phyloP scores from a whole-genome alignment of 2,329 filamentous ascomycete species.

The Cryphonectria parasitica region DNA sequence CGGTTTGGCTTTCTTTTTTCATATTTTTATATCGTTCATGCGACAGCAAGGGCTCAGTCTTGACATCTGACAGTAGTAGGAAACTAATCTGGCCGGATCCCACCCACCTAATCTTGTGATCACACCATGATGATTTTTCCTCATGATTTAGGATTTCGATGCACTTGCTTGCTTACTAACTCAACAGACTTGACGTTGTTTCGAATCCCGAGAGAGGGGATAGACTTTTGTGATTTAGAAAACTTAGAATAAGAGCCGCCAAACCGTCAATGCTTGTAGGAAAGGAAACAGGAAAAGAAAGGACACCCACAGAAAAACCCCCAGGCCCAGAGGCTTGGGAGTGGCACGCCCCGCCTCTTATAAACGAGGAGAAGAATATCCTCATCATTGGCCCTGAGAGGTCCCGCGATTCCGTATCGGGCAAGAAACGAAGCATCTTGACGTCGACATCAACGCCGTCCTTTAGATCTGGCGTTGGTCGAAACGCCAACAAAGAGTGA shows the following conservation, averaged over 20 bases:
- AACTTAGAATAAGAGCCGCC: neutral
- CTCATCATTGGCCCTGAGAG: neutral
- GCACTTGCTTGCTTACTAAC: neutral
- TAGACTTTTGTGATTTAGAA: neutral
- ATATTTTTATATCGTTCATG: too few species aligned
- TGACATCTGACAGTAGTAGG: neutral
- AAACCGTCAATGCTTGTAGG: neutral
- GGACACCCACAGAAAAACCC: neutral
- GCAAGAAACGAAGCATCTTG: neutral
- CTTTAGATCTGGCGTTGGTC: neutral
- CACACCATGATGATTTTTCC: neutral
- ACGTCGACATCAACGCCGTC: neutral
- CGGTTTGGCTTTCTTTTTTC: neutral
- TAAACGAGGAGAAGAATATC: neutral
- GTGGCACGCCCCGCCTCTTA: neutral
- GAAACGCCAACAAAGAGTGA: neutral
- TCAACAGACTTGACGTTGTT: neutral
- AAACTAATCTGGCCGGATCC: neutral
- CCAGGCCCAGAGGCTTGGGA: constrained; percentile 1
- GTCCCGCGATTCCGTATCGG: neutral
- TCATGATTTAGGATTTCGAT: too few species aligned
- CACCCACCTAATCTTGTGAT: too few species aligned
- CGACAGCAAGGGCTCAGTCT: neutral
- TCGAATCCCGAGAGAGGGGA: neutral
- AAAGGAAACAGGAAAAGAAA: too few species aligned